Base-by-base conservation (phyloP, 768 basidiomycete species). In the Coprinopsis sp. region DNA sequence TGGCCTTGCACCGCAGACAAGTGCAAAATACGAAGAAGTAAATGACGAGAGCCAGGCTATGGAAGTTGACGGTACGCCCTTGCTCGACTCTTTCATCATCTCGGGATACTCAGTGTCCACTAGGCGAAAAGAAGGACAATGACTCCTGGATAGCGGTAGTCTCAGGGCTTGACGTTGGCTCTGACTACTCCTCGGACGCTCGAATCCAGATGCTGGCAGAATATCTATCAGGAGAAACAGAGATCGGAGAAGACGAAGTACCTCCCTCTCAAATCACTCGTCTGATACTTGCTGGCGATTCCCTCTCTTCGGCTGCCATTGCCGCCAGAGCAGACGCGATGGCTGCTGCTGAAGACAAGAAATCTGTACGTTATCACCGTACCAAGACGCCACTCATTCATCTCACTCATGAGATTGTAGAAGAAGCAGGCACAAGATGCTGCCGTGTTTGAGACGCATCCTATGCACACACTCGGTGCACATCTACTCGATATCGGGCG, bases 231-330 rank as follows among this genome's bases (percentile, higher is more conserved):
- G 91, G 91, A 1, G 95, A 98, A 67, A 72, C 69, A 21, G 91
- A 89, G n/a, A 81, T 80, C 1, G 58, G 66, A 0, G 72, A 78
- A 47, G 87, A 91, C 48, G 83, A 83, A 58, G 57, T 70, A 7
- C 70, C 76, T 10, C 79, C 87, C 5, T 70, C 83, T 2, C 80
- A 79, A 51, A 85, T 98, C 57, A 85, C 91, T 6, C 77, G 92
- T 12, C 68, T 99, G 12, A 81, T 99, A 30, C 74, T 99, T 30
- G 90, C 89, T 2, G 96, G 96, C 4, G 90, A 98, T 64, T 93
- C 92, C 2, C 62, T 97, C 6, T 78, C 78, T 11, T 74, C 83
- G 0, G 62, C 77, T 3, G 51, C 59, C 2, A 53, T 64, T 43
- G 56, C 50, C 7, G 57, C 63, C 10, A 62, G 64, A 46, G 66